phyloP scores from a whole-genome alignment of 2,329 filamentous ascomycete genomes.

The Sporothrix mexicana region DNA sequence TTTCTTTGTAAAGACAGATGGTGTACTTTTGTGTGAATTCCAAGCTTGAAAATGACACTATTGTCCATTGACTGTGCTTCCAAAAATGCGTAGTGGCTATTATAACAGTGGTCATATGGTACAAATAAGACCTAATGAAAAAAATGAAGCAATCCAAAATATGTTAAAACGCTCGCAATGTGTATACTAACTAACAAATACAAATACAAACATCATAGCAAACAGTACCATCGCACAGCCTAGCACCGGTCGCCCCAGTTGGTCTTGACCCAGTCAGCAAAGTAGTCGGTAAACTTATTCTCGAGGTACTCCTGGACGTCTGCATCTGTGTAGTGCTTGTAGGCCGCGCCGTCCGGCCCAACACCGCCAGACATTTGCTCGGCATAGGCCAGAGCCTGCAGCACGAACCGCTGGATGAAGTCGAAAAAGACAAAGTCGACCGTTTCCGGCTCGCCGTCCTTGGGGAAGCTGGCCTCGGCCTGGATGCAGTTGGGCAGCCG shows the following conservation, averaged over 20 bases:
- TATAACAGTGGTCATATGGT: not conserved
- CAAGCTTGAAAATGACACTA: not conserved
- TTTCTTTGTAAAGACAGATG: not conserved
- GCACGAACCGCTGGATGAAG: slow-evolving; percentile 83
- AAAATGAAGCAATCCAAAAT: not conserved
- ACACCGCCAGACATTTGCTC: slow-evolving; percentile 58
- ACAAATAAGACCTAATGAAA: too few species aligned
- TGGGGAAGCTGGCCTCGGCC: slow-evolving; percentile 66
- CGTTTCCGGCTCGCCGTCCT: slow-evolving; percentile 61
- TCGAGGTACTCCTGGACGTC: slow-evolving; percentile 61
- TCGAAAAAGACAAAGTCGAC: slow-evolving; percentile 93
- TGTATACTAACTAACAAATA: not conserved
- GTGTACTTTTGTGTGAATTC: not conserved
- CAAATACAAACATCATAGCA: not conserved
- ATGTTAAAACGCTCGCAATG: not conserved
- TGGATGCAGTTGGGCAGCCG: slow-evolving; percentile 84
- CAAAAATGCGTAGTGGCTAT: not conserved
- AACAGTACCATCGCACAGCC: not conserved
- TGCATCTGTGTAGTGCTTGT: slow-evolving; percentile 51
- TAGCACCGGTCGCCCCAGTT: slow-evolving; percentile 61
- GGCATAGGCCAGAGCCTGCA: slow-evolving; percentile 65
- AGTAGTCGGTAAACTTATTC: slow-evolving; percentile 60
- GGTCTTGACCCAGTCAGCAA: slow-evolving; percentile 63
- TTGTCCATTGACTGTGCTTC: not conserved
- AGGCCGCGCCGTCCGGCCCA: slow-evolving; percentile 43